Evolutionary conservation across 108 stramenopile genomes (phyloP), one percentile per base, ranked within the genome.

Genomic region (Fragilariopsis cylindrus): DNA sequence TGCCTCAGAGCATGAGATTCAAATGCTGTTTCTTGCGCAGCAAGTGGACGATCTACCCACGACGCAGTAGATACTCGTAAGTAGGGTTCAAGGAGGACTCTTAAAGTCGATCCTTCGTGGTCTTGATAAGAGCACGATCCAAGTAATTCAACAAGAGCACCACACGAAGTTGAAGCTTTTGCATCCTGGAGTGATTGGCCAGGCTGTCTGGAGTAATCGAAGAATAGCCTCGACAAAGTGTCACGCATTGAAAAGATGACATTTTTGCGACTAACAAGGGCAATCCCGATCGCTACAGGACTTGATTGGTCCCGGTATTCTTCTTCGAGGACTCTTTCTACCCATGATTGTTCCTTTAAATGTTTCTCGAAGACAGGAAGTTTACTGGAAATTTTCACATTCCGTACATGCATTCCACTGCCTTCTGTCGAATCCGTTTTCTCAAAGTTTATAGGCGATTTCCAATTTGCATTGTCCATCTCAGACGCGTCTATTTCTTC

Each of bases 221-320:
- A 87, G 53, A 88, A 79, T 9, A 88, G 63, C 12, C 68, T 73
- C 7, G 84, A 89, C 30, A 94, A 77, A 0, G 90, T 81, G 39
- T 89, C 76, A 54, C 89, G 65, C 93, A 94, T 94, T 12, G 88
- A 79, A 47, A 71, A 75, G 8, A 88, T 83, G 0, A 79, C 79
- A 71, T 90, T 92, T 46, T 80, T 79, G 11, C 72, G 78, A 69
- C 93, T 90, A 57, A 90, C 81, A 39, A 94, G 78, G 3, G 84
- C 88, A 65, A 94, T 62, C 18, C 93, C 93, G 47, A 94, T 78
- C 2, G 80, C 57, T 7, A 77, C 64, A 3, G 72, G 73, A 13
- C 69, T 54, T 2, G 65, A 56, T 5, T 55, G 66, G 46, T 75
- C 65, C 39, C 71, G 57, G 50, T 68, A 71, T 47, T 74, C 72